Evolutionary conservation across 2,329 filamentous ascomycete species (phyloP).

Genomic region (Didymella exigua): DNA sequence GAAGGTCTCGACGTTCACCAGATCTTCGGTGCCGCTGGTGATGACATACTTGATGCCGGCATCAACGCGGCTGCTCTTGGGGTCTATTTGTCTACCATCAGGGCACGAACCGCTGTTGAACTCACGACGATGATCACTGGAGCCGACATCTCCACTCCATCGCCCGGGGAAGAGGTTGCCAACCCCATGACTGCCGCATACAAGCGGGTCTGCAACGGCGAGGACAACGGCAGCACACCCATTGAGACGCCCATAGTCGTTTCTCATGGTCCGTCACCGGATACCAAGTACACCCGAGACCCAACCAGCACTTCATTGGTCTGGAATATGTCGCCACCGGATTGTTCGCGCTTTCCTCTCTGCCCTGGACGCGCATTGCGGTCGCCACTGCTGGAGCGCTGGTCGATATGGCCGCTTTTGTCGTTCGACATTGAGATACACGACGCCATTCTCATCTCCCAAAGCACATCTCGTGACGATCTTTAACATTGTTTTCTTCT

Average conservation of each 20-base stretch:
- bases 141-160: background rate
- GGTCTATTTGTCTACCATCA: background rate
- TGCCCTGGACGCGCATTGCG: conserved; percentile 1
- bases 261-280: background rate
- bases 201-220: background rate
- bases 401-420: background rate
- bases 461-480: background rate
- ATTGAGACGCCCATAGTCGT: background rate
- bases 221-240: background rate
- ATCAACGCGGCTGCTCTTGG: background rate
- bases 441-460: too few species aligned
- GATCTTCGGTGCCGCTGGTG: background rate
- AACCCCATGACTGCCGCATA: background rate
- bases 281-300: background rate
- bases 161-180: background rate
- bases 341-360: background rate
- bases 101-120: background rate
- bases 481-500: too few species aligned
- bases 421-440: background rate
- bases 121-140: background rate
- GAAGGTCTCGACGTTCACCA: background rate
- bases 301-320: background rate
- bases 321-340: background rate
- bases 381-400: background rate
- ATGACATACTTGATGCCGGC: background rate